Evolutionary conservation across 139 green algal genomes (phyloP), one percentile per base, ranked within the genome.

Genomic region (Coelastrella sp.): DNA sequence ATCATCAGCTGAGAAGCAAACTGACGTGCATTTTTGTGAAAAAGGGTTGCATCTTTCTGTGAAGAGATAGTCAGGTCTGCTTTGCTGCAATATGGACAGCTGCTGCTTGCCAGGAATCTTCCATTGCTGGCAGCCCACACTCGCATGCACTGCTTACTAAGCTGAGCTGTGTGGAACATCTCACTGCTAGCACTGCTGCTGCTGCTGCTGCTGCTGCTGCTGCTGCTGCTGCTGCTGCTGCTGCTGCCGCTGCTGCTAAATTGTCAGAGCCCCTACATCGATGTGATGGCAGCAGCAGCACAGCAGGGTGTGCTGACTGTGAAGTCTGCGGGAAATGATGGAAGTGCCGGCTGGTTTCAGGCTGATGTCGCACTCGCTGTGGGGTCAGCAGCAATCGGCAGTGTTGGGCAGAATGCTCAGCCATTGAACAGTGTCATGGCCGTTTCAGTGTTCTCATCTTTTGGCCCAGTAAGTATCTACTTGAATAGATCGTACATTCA

Each of bases 261-360:
- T 58, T 10, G 65, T 25, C 65, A 87, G 82, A 87, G 82, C 14
- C 60, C 74, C 14, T 87, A 87, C 59, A 19, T 5, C 15, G 74
- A 19, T 8, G 82, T 87, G 17, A 87, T 87, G 82, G 14, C 15
- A 8, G 57, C 15, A 6, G 63, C 65, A 5, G 14, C 24, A 57
- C 22, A 73, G 22, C 11, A 78, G 25, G 82, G 82, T 10, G 82
- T 78, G 35, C 63, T 87, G 27, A 65, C 59, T 0, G 82, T 87
- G 6, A 87, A 87, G 56, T 63, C 82, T 8, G 82, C 82, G 14
- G 82, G 82, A 25, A 87, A 87, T 49, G 58, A 49, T 19, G 82
- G 82, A 15, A 35, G n/a, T 15, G 63, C 49, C 63, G 65, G 65
- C 60, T 70, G 60, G 25, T 87, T 87, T n/a, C 63, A 7, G 3